Evolutionary conservation across 805 yeast genomes (phyloP), one percentile per base, ranked within the genome.

Genomic region (Starmerella tilneyi): DNA sequence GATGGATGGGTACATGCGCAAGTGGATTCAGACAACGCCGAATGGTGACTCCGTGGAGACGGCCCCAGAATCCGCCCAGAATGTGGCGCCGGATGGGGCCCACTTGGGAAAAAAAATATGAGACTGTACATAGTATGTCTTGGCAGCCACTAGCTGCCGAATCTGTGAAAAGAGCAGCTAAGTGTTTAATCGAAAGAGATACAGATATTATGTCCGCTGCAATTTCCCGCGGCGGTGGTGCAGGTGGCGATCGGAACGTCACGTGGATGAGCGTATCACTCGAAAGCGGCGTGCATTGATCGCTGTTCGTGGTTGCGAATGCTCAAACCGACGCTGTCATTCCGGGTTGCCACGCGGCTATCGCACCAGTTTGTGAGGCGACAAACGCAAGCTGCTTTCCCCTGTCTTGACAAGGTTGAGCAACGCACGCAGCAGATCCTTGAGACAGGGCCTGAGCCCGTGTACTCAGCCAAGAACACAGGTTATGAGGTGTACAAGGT

Each of bases 401-500:
- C 96, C 5, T 86, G 96, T 61, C 67, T 86, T 28, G 96, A 86
- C 62, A 77, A 72, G 54, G 66, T 80, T 20, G 94, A 85, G 53
- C 67, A 51, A 19, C 58, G 68, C 21, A 63, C 66, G 12, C 54
- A 67, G 59, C 61, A 75, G 40, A 47, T 49, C 26, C 40, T 38
- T 23, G 57, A 53, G 13, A 81, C 78, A 42, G 86, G 92, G 0
- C 94, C 94, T 1, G 95, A 86, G 57, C 96, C 96, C 0, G 73
- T 81, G 0, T 88, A 86, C 62, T 71, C 86, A 1, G 8, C 49
- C 13, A 70, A 71, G 49, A 79, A 82, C 5, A 65, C 76, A 3
- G 94, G 94, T 2, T 85, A 78, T 56, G 70, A 81, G 47, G 56
- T 3, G 64, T 73, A 20, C 88, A 32, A 28, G 11, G 44, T 42